Evolutionary conservation across 2,329 filamentous ascomycete species (phyloP).

Genomic region (Magnaporthales sp.): DNA sequence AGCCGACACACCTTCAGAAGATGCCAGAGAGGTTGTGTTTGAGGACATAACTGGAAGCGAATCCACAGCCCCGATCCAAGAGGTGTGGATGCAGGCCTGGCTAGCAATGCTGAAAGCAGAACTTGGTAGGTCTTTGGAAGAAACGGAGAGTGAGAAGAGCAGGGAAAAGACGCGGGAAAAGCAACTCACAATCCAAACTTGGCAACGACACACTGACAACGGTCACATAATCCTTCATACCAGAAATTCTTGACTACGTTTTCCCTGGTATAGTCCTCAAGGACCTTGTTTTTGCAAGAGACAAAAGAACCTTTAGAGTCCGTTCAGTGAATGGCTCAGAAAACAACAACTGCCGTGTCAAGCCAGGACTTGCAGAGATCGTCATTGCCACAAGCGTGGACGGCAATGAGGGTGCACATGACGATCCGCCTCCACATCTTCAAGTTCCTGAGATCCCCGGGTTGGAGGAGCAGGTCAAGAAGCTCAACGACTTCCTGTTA

Average conservation of each 20-base stretch:
- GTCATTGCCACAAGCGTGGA: constrained; percentile 10
- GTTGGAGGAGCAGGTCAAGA: constrained; percentile 51
- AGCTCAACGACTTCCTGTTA: constrained; percentile 57
- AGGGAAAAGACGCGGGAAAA: neutral
- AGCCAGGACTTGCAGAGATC: constrained; percentile 16
- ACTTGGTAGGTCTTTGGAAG: constrained; percentile 9
- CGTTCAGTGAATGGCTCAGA: constrained; percentile 44
- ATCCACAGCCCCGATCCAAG: constrained; percentile 16
- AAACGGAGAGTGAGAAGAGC: neutral
- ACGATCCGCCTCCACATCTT: constrained; percentile 23
- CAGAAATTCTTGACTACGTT: constrained; percentile 50
- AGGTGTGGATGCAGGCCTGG: constrained; percentile 26
- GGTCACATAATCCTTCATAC: neutral
- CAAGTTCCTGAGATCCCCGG: constrained; percentile 55
- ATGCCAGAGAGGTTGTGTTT: constrained; percentile 50
- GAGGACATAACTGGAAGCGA: constrained; percentile 43
- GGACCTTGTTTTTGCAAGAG: constrained; percentile 44
- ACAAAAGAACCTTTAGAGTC: constrained; percentile 52
- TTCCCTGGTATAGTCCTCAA: constrained; percentile 65
- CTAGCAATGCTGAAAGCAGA: constrained; percentile 22
- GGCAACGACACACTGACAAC: neutral
- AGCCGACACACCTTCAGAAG: constrained; percentile 38
- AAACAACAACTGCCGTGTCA: constrained; percentile 35
- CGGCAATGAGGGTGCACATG: constrained; percentile 5
- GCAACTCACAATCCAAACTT: neutral